Conservation (phyloP, 1,139 yeast genomes). For the Blastobotrys arbuscula region DNA sequence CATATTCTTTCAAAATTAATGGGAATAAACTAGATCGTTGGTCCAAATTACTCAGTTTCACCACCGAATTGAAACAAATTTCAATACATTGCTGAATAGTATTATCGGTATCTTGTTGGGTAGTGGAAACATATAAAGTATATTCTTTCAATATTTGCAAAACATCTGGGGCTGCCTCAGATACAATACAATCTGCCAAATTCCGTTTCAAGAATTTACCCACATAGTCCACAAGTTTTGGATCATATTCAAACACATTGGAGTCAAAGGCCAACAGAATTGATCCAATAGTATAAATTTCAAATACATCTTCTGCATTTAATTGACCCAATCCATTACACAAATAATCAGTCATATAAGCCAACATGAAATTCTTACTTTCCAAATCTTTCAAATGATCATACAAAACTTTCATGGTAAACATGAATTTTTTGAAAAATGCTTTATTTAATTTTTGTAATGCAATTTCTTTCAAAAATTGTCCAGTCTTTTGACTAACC, state of each 20-base stretch:
- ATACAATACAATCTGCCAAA: slow-evolving; percentile 19
- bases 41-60: slow-evolving; percentile 24
- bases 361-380: slow-evolving; percentile 8
- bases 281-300: slow-evolving; percentile 14
- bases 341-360: slow-evolving; percentile 9
- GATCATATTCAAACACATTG: slow-evolving; percentile 12
- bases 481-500: background rate
- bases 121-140: slow-evolving; percentile 7
- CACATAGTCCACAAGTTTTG: slow-evolving; percentile 10
- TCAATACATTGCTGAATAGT: slow-evolving; percentile 16
- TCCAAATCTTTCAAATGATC: slow-evolving; percentile 11
- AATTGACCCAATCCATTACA: slow-evolving; percentile 9
- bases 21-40: slow-evolving; percentile 18
- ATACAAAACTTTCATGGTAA: slow-evolving; percentile 13
- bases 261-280: slow-evolving; percentile 15
- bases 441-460: slow-evolving; percentile 10
- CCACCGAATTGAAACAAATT: slow-evolving; percentile 18
- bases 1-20: slow-evolving; percentile 16
- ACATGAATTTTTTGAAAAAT: slow-evolving; percentile 14
- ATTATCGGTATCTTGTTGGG: slow-evolving; percentile 12
- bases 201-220: slow-evolving; percentile 15
- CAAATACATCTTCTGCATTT: slow-evolving; percentile 15
- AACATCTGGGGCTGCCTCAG: slow-evolving; percentile 18
- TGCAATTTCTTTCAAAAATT: slow-evolving; percentile 13
- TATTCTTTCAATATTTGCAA: slow-evolving; percentile 16